Evolutionary conservation across 2,329 filamentous ascomycete species (phyloP), one percentile per base, ranked within the genome.

Genomic region (Arthrocladium fulminans): DNA sequence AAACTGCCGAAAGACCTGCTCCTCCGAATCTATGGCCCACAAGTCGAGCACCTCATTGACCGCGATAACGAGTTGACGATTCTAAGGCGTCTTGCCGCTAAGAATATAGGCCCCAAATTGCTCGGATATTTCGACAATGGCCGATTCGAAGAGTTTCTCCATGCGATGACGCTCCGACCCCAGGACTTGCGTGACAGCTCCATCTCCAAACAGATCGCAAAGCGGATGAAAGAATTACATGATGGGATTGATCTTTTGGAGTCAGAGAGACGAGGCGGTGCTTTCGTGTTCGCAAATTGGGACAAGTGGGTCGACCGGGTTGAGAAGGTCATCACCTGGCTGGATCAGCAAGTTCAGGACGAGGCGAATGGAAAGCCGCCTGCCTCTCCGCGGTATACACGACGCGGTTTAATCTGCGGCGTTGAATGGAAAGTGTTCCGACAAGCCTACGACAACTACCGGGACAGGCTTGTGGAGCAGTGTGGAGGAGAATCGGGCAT

Each of bases 41-140:
- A 97, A 60, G 90, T 94, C 2, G 90, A 95, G 61, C 88, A 97
- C 64, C 76, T 98, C 37, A 98, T 98, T 59, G 90, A 98, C 63
- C 80, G 92, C 51, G 86, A 96, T 49, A 85, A 84, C 20, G 92
- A 98, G 64, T 73, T 98, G 13, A 80, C 82, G 51, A 92, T 97
- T 42, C 75, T 98, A 15, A 80, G 84, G 51, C 83, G 92, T 35
- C 76, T 98, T 25, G 88, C 86, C 2, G 82, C 86, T 48, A 95
- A 96, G 73, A 88, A 84, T 58, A 98, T 98, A 55, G 92, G 92
- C 2, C 92, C 92, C 3, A 81, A 88, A 13, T 73, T 98, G 24
- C 73, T 98, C 0, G 92, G 92, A 1, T 96, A 88, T 0, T 98
- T 98, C 65, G 79, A 76, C 47, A 98, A 98, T 61, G 92, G 92